A percentile compares a stretch with the other conserved stretches of the same genome.
These are phyloP conservation scores for Glaciozyma martinii DNA, from an alignment of 768 basidiomycete genomes.

Conservation along the genomic window DNA sequence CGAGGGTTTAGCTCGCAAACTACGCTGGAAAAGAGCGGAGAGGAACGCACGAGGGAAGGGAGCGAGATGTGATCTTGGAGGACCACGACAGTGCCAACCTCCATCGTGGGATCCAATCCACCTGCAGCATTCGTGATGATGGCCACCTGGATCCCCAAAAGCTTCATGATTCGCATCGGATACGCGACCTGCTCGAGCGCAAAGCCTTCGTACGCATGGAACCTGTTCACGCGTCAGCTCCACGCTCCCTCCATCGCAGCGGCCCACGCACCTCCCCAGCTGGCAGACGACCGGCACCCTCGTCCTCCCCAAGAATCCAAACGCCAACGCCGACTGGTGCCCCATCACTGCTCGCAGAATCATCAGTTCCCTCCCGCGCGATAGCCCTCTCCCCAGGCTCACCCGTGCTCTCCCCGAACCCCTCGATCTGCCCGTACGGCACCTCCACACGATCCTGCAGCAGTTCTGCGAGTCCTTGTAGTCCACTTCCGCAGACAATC, in stretches of 20 bases:
- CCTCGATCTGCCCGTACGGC: slow-evolving; percentile 59
- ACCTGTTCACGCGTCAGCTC: slow-evolving; percentile 2
- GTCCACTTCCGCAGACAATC: slow-evolving; percentile 78
- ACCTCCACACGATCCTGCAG: slow-evolving; percentile 41
- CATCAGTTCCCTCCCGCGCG: background rate
- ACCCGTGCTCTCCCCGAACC: slow-evolving; percentile 73
- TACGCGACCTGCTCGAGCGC: slow-evolving; percentile 37
- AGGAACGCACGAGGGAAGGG: slow-evolving; percentile 9
- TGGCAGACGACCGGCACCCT: slow-evolving; percentile 78
- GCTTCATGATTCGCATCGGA: slow-evolving; percentile 49
- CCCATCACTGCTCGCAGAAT: slow-evolving; percentile 49
- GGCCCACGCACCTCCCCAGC: slow-evolving; percentile 58
- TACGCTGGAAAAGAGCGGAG: too few species aligned
- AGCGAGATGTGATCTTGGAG: slow-evolving; percentile 70
- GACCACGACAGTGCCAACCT: slow-evolving; percentile 76
- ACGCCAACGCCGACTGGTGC: slow-evolving; percentile 69
- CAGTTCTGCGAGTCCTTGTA: slow-evolving; percentile 60
- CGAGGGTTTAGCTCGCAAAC: too few species aligned
- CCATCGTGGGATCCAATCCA: slow-evolving; percentile 60
- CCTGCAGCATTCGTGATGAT: slow-evolving; percentile 84
- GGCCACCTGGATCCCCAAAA: slow-evolving; percentile 56
- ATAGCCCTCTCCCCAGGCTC: slow-evolving; percentile 2
- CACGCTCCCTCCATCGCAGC: background rate
- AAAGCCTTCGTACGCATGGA: slow-evolving; percentile 63
- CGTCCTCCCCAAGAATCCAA: slow-evolving; percentile 60